Evolutionary conservation across 768 basidiomycete genomes (phyloP).

Genomic region (Leccinum olivaceopallidum): DNA sequence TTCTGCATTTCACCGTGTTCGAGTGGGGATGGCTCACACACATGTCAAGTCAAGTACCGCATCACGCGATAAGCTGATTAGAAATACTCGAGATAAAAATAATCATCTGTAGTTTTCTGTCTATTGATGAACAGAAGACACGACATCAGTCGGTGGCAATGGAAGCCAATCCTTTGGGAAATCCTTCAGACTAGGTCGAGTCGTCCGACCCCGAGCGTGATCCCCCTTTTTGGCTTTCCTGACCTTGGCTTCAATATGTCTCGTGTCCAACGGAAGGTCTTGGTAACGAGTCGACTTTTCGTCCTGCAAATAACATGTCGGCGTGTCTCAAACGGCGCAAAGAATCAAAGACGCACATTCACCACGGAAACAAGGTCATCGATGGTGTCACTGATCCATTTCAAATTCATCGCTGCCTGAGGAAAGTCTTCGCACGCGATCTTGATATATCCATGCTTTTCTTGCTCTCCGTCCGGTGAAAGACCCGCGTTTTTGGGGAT

Average conservation of each 20-base stretch:
- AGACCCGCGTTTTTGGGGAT: constrained; percentile 70
- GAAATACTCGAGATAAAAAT: constrained; percentile 1
- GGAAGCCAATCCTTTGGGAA: constrained; percentile 89
- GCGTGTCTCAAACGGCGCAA: constrained; percentile 7
- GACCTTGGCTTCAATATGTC: constrained; percentile 73
- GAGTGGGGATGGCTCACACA: neutral
- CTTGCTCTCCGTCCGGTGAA: constrained; percentile 42
- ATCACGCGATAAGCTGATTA: constrained; percentile 5
- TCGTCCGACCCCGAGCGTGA: constrained; percentile 54
- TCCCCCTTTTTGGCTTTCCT: constrained; percentile 76
- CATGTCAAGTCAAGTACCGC: neutral
- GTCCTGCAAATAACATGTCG: constrained; percentile 24
- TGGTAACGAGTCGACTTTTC: constrained; percentile 45
- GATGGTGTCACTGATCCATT: constrained; percentile 89
- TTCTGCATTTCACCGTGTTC: constrained; percentile 24
- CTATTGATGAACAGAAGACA: constrained; percentile 13
- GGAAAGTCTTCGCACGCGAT: constrained; percentile 90
- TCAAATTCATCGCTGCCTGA: constrained; percentile 82
- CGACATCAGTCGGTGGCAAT: constrained; percentile 5
- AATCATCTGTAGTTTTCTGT: neutral
- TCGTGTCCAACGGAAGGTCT: constrained; percentile 77
- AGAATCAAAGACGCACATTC: constrained; percentile 59
- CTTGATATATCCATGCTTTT: constrained; percentile 81
- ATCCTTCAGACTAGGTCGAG: constrained; percentile 69
- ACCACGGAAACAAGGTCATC: constrained; percentile 78